A percentile compares a stretch with the other conserved stretches of the same genome.
Conservation (phyloP, 2,329 filamentous ascomycete species). For the Fusarium buharicum region DNA sequence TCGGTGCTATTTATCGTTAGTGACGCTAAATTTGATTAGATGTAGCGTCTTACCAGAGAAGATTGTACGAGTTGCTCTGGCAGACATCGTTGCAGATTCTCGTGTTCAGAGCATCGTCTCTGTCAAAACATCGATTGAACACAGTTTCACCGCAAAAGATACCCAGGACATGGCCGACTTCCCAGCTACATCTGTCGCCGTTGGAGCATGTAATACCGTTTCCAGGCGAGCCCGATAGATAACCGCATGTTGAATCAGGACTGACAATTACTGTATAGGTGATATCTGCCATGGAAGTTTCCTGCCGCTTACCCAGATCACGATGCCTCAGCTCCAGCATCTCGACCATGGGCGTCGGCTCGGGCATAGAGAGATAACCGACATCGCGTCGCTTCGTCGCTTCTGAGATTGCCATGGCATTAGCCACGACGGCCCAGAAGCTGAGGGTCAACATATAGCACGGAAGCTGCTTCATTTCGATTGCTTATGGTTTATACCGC, state of each 20-base stretch:
- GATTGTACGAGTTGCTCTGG: constrained; percentile 28
- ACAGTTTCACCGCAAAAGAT: constrained; percentile 16
- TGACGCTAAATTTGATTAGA: fast-evolving
- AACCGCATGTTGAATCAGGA: constrained; percentile 30
- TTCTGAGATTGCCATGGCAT: constrained; percentile 20
- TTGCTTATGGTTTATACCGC: not conserved
- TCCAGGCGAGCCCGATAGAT: constrained; percentile 27
- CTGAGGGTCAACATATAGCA: not conserved
- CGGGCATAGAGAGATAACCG: constrained; percentile 13
- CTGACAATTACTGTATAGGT: constrained; percentile 19
- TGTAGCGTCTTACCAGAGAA: constrained; percentile 15
- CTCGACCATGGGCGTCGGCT: constrained; percentile 9
- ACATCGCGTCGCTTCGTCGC: constrained; percentile 14
- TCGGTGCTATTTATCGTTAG: constrained; percentile 12
- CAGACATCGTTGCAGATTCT: constrained; percentile 28
- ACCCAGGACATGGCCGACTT: not conserved
- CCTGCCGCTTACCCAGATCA: constrained; percentile 13
- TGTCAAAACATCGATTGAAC: constrained; percentile 3
- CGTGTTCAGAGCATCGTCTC: not conserved
- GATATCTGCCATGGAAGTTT: not conserved
- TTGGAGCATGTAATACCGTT: constrained; percentile 30
- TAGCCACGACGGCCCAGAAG: not conserved
- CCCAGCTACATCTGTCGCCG: constrained; percentile 16
- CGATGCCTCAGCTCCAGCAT: constrained; percentile 13
- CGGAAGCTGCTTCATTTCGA: constrained; percentile 2